Conservation (phyloP, 202 grass and related monocot genomes). For the Schoenoplectus tabernaemontani region DNA sequence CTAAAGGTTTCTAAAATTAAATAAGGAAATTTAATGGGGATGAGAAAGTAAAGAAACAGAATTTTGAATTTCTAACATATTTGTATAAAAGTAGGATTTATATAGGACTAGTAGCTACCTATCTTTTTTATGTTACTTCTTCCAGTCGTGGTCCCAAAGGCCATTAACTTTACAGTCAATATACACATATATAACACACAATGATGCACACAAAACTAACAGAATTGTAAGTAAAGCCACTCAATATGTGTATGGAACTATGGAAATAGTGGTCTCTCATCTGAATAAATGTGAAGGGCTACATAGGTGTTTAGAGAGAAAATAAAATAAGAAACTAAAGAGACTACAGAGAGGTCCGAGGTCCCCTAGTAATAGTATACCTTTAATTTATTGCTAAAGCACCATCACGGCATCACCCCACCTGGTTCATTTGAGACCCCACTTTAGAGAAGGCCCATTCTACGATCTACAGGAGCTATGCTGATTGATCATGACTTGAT, state of each 20-base stretch:
- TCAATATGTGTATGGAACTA: conserved; percentile 19
- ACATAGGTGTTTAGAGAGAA: background rate
- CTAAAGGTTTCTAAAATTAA: no score
- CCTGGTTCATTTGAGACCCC: conserved; percentile 26
- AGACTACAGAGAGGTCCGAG: background rate
- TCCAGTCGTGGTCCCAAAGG: conserved; percentile 18
- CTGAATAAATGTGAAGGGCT: conserved; percentile 26
- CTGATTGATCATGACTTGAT: conserved; percentile 20
- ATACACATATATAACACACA: conserved; percentile 7
- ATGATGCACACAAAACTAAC: conserved; percentile 9
- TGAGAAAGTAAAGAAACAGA: conserved; percentile 4
- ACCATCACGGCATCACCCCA: background rate
- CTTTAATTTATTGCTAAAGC: background rate
- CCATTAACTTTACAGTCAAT: conserved; percentile 25
- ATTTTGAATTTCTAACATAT: conserved; percentile 11
- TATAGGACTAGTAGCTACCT: conserved; percentile 11
- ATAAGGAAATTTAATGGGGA: background rate
- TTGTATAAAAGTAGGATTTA: background rate
- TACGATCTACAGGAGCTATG: background rate
- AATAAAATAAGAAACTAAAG: background rate
- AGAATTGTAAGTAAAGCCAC: conserved; percentile 8
- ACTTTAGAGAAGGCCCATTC: conserved; percentile 17
- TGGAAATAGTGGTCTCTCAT: conserved; percentile 25
- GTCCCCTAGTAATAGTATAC: conserved; percentile 4
- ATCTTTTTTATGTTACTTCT: conserved; percentile 22